Evolutionary conservation across 768 basidiomycete species (phyloP).

Genomic region (Suillus spraguei): DNA sequence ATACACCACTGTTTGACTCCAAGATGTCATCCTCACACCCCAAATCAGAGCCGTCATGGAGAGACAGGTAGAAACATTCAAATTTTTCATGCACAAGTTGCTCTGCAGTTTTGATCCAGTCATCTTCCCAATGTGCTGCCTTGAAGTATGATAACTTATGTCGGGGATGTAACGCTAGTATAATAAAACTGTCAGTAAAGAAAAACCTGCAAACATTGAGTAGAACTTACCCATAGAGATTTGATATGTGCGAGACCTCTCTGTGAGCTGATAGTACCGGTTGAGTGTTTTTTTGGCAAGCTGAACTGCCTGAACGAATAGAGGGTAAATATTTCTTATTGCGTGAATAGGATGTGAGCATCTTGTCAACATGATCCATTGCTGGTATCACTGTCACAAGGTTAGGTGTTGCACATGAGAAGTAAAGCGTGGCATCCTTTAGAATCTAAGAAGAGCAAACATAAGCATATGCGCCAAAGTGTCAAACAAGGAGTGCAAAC

Average conservation of each 20-base stretch:
- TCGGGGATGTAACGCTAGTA: not conserved
- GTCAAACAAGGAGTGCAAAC: too few relatives aligned
- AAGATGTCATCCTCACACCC: not conserved
- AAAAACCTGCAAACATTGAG: too few relatives aligned
- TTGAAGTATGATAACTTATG: slow-evolving; percentile 30
- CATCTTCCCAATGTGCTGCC: slow-evolving; percentile 24
- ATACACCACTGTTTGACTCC: not conserved
- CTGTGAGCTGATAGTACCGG: not conserved
- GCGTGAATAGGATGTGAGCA: too few relatives aligned
- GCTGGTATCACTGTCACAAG: too few relatives aligned
- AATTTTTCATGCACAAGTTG: slow-evolving; percentile 25
- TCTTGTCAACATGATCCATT: too few relatives aligned
- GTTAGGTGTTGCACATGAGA: too few relatives aligned
- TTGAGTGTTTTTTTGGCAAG: not conserved
- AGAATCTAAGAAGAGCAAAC: too few relatives aligned
- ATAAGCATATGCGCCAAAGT: too few relatives aligned
- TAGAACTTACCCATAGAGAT: too few relatives aligned
- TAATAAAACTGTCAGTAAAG: not conserved
- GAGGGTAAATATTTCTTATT: too few relatives aligned
- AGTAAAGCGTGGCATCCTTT: too few relatives aligned
- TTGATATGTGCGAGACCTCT: not conserved
- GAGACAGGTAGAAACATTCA: not conserved
- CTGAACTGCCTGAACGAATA: too few relatives aligned
- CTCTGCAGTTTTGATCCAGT: slow-evolving; percentile 29
- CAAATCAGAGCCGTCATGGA: not conserved